Base-by-base conservation (phyloP, 2,329 filamentous ascomycete species). In the Fusarium coicis region DNA sequence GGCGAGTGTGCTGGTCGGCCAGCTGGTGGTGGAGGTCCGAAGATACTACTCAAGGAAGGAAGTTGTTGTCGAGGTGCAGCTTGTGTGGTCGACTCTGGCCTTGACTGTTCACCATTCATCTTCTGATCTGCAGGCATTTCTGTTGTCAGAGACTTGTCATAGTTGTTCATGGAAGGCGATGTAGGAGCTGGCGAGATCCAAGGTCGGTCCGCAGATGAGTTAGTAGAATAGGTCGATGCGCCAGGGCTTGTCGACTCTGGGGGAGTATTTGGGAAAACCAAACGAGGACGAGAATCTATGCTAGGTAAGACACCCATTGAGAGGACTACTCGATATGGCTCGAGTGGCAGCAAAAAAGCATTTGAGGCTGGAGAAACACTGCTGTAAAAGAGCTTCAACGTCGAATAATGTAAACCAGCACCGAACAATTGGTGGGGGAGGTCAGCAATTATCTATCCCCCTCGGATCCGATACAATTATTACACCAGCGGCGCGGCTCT, bases 111-210 rank as follows among this genome's bases (percentile, higher is more conserved):
- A 60, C 83, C 82, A 70, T 84, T 83, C 58, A 79, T 74, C 55
- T 78, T 81, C 76, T 83, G 83, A 66, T 81, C 81, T 70, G 73
- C 66, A 53, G 81, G 81, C 84, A 86, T 84, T 66, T 85, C 84
- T 79, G 80, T 77, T 77, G 80, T 83, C 70, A 82, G 78, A 72
- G 81, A 79, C 71, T 84, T 85, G 65, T 88, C 88, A 89, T 89
- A 87, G 80, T 83, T 86, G 78, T 87, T 87, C 88, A 90, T 90
- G 74, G 86, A 86, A 79, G 87, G 85, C 70, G 87, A 87, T 70
- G 86, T 73, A 60, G 78, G 74, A 66, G 75, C 66, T 69, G 80
- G 79, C 56, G 81, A 81, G 57, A 81, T 83, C 85, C 86, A 87
- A 63, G 81, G 78, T 75, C 83, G 82, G 72, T 87, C 86, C 76